Evolutionary conservation across 2,329 filamentous ascomycete species (phyloP).

Genomic region (Scleromitrula shiraiana): DNA sequence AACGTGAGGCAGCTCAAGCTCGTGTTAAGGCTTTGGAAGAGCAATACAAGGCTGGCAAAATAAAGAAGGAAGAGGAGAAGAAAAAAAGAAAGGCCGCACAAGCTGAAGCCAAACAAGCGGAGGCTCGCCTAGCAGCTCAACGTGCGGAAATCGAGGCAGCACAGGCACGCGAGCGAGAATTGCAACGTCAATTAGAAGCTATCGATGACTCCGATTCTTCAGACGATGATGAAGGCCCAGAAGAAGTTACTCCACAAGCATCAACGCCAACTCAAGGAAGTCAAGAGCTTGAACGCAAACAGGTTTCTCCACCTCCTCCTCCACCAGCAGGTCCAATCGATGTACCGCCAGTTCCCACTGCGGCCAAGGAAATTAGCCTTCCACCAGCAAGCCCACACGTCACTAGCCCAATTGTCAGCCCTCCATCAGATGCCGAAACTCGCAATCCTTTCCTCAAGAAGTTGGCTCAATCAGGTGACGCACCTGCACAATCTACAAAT

Average conservation of each 20-base stretch:
- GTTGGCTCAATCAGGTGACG: slow-evolving; percentile 56
- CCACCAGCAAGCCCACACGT: slow-evolving; percentile 10
- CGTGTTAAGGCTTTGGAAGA: slow-evolving; percentile 86
- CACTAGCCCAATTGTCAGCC: slow-evolving; percentile 34
- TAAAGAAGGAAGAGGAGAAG: slow-evolving; percentile 96
- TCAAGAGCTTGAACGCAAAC: slow-evolving; percentile 46
- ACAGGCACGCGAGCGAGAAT: slow-evolving; percentile 79
- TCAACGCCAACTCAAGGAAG: slow-evolving; percentile 49
- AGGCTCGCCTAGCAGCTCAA: slow-evolving; percentile 73
- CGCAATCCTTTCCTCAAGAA: slow-evolving; percentile 95
- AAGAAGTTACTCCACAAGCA: slow-evolving; percentile 57
- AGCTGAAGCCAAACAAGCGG: slow-evolving; percentile 81
- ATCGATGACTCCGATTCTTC: slow-evolving; percentile 69
- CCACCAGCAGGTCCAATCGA: slow-evolving; percentile 30
- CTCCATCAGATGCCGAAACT: slow-evolving; percentile 63
- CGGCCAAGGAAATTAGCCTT: slow-evolving; percentile 19
- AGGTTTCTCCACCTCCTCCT: slow-evolving; percentile 44
- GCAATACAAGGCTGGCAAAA: slow-evolving; percentile 84
- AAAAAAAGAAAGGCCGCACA: slow-evolving; percentile 81
- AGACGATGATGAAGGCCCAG: slow-evolving; percentile 71
- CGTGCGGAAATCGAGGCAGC: slow-evolving; percentile 89
- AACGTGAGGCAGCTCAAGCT: slow-evolving; percentile 72
- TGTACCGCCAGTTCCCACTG: slow-evolving; percentile 16
- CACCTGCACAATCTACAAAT: slow-evolving; percentile 69
- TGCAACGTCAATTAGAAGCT: slow-evolving; percentile 77